Percentiles rank a stretch among this genome's conserved stretches.
Conservation (phyloP, 169 alveolate genomes). For the Plasmodium falciparum region DNA sequence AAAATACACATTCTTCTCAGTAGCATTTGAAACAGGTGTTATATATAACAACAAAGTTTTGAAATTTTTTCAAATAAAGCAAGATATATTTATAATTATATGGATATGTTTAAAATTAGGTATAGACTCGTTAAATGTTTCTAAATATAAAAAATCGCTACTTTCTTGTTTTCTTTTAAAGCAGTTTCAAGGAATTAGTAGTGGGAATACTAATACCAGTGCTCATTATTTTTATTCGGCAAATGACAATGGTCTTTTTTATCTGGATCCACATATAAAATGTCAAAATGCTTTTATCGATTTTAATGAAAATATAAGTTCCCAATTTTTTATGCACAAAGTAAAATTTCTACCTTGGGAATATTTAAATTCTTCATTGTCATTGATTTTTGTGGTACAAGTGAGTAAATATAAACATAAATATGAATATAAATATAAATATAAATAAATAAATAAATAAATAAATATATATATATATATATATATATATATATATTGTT, state of each 20-base stretch:
- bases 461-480: background rate
- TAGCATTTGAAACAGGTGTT: constrained; percentile 67
- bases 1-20: constrained; percentile 40
- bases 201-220: constrained; percentile 76
- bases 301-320: constrained; percentile 16
- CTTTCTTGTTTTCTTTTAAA: constrained; percentile 68
- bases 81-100: constrained; percentile 47
- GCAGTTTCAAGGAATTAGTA: constrained; percentile 80
- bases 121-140: constrained; percentile 29
- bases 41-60: constrained; percentile 53
- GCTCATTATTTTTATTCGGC: constrained; percentile 79
- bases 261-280: constrained; percentile 80
- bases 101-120: constrained; percentile 75
- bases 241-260: constrained; percentile 70
- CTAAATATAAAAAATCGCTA: constrained; percentile 71
- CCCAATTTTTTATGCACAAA: constrained; percentile 47
- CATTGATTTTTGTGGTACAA: constrained; percentile 39
- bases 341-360: constrained; percentile 65
- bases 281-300: constrained; percentile 74
- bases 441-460: background rate
- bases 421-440: background rate
- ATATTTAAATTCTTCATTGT: constrained; percentile 54
- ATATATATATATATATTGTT: constrained; percentile 2
- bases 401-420: constrained; percentile 7
- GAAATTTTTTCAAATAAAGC: constrained; percentile 64